Evolutionary conservation across 148 eudicot species (phyloP).

Genomic region (Beta vulgaris): DNA sequence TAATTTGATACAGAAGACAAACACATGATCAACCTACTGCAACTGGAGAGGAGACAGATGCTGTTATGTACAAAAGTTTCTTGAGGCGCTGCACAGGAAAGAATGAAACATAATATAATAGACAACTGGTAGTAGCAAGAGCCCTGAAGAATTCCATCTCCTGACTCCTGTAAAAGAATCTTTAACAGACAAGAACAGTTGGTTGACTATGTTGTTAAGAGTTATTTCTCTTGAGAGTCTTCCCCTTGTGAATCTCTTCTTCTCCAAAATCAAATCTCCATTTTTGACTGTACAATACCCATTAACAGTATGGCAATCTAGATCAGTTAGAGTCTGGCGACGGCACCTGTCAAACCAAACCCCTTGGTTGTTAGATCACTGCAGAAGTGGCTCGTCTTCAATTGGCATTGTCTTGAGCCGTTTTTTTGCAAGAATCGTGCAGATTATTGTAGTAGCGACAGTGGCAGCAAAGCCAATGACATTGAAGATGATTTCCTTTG

Average conservation of each 20-base stretch:
- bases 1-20: conserved; percentile 13
- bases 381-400: conserved; percentile 29
- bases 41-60: conserved; percentile 9
- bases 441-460: conserved; percentile 52
- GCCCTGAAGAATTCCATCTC: conserved; percentile 2
- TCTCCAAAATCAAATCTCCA: conserved; percentile 25
- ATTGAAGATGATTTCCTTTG: conserved; percentile 56
- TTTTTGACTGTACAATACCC: conserved; percentile 20
- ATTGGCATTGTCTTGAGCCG: conserved; percentile 33
- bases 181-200: not conserved
- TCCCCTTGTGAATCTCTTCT: not conserved
- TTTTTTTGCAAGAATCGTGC: conserved; percentile 66
- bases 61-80: conserved; percentile 18
- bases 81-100: not conserved
- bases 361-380: conserved; percentile 16
- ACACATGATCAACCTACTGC: conserved; percentile 10
- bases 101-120: not conserved
- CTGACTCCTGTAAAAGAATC: conserved; percentile 11
- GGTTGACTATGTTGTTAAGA: conserved; percentile 3
- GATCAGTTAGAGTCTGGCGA: not conserved
- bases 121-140: conserved; percentile 10
- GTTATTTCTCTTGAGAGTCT: not conserved
- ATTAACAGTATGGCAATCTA: not conserved
- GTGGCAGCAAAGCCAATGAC: conserved; percentile 65
- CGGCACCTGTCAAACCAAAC: conserved; percentile 12